phyloP scores from a whole-genome alignment of 768 basidiomycete genomes.

The Sarcomyxa edulis region DNA sequence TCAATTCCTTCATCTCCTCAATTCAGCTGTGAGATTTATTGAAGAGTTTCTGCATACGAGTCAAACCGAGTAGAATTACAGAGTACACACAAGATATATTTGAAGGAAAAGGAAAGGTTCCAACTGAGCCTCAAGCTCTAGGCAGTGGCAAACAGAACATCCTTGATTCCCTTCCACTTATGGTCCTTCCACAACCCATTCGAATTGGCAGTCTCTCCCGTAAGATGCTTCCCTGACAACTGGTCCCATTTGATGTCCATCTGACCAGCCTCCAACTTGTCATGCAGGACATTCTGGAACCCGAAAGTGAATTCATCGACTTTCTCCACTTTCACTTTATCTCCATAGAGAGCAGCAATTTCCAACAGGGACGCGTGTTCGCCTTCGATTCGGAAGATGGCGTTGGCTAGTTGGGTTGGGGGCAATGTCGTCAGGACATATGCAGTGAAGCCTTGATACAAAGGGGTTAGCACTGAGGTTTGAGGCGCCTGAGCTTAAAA shows the following conservation, averaged over 20 bases:
- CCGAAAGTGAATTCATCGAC: constrained; percentile 6
- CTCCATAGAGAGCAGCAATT: constrained; percentile 17
- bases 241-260: constrained; percentile 14
- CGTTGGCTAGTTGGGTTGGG: constrained; percentile 17
- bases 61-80: too few species aligned
- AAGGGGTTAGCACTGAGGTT: neutral
- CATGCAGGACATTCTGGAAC: constrained; percentile 2
- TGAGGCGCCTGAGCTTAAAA: too few species aligned
- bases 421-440: constrained; percentile 27
- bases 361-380: constrained; percentile 21
- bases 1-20: too few species aligned
- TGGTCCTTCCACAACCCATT: constrained; percentile 15
- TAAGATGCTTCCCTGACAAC: constrained; percentile 2
- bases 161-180: constrained; percentile 15
- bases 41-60: too few species aligned
- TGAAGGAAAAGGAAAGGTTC: too few species aligned
- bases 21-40: too few species aligned
- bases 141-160: too few species aligned
- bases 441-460: constrained; percentile 25
- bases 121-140: too few species aligned
- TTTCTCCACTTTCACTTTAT: constrained; percentile 10
- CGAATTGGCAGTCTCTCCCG: constrained; percentile 10
- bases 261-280: constrained; percentile 7
- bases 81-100: too few species aligned
- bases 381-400: constrained; percentile 29